Conservation (phyloP, 139 green algal genomes). For the Auxenochlorella pyrenoidosa region DNA sequence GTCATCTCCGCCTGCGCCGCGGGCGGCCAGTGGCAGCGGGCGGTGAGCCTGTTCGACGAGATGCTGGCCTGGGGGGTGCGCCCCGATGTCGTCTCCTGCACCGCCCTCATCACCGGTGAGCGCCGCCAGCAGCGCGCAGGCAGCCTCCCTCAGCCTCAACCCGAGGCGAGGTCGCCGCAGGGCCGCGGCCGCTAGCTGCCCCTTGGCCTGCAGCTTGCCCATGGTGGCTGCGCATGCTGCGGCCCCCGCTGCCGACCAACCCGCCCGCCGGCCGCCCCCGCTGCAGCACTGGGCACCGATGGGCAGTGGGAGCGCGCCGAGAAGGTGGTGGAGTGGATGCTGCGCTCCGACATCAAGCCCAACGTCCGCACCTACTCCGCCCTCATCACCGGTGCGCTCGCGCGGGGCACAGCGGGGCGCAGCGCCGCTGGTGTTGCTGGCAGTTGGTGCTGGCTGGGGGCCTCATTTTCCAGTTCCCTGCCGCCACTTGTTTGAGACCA, state of each 20-base stretch:
- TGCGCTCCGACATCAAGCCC: constrained; percentile 62
- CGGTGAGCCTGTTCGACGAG: constrained; percentile 84
- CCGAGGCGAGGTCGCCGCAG: too few species aligned
- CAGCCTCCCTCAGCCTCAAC: too few species aligned
- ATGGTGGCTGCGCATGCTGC: too few species aligned
- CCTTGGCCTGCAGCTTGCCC: too few species aligned
- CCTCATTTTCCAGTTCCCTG: too few species aligned
- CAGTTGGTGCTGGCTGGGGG: too few species aligned
- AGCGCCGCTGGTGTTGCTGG: too few species aligned
- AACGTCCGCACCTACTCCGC: constrained; percentile 92
- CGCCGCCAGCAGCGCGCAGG: neutral
- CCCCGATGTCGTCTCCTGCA: constrained; percentile 92
- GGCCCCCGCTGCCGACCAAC: neutral
- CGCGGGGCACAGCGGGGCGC: too few species aligned
- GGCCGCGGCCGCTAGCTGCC: too few species aligned
- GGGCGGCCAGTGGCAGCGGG: constrained; percentile 76
- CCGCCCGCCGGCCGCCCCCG: neutral
- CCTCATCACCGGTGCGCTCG: constrained; percentile 54
- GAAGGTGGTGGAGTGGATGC: constrained; percentile 66
- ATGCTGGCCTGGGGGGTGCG: constrained; percentile 79
- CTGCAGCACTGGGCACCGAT: constrained; percentile 73
- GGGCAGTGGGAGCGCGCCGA: constrained; percentile 83
- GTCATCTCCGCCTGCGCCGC: constrained; percentile 85
- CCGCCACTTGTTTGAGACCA: too few species aligned
- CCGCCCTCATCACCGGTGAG: constrained; percentile 75